A percentile compares a stretch with the other conserved stretches of the same genome.
phyloP scores from a whole-genome alignment of 805 yeast genomes.

The Saturnispora kantuleensis region DNA sequence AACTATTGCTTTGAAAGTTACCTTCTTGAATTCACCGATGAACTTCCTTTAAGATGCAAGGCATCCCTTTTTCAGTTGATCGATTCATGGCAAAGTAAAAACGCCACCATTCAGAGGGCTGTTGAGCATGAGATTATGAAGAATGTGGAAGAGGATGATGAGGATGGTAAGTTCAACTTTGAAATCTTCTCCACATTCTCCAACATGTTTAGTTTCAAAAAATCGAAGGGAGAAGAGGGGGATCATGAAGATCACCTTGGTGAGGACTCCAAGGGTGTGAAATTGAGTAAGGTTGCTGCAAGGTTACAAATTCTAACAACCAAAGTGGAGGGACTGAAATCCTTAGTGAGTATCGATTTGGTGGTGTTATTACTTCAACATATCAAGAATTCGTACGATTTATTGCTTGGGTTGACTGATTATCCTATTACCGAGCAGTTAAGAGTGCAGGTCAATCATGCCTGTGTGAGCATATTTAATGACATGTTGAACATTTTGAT shows the following conservation, averaged over 20 bases:
- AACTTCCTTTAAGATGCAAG: slow-evolving; percentile 27
- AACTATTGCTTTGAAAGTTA: slow-evolving; percentile 29
- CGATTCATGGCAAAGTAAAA: slow-evolving; percentile 31
- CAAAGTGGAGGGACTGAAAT: slow-evolving; percentile 65
- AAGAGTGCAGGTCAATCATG: slow-evolving; percentile 25
- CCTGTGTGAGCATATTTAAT: slow-evolving; percentile 54
- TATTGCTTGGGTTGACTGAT: slow-evolving; percentile 39
- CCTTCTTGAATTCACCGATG: slow-evolving; percentile 26
- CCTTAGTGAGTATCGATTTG: slow-evolving; percentile 71
- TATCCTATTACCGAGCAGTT: slow-evolving; percentile 24
- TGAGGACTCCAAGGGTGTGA: slow-evolving; percentile 21
- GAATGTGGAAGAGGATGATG: slow-evolving; percentile 23
- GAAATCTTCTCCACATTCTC: slow-evolving; percentile 58
- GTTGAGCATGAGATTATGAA: slow-evolving; percentile 31
- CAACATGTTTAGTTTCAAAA: slow-evolving; percentile 42
- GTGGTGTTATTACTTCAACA: slow-evolving; percentile 61
- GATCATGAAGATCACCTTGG: slow-evolving; percentile 4
- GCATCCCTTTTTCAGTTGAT: slow-evolving; percentile 22
- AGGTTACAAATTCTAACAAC: slow-evolving; percentile 66
- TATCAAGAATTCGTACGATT: slow-evolving; percentile 53
- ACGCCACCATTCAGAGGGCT: slow-evolving; percentile 28
- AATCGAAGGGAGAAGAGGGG: slow-evolving; percentile 18
- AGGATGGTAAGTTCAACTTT: slow-evolving; percentile 23
- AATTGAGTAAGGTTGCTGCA: slow-evolving; percentile 62
- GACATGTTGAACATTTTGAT: slow-evolving; percentile 55